Conservation (phyloP, 2,329 filamentous ascomycete genomes). For the Ceratocystis variospora region DNA sequence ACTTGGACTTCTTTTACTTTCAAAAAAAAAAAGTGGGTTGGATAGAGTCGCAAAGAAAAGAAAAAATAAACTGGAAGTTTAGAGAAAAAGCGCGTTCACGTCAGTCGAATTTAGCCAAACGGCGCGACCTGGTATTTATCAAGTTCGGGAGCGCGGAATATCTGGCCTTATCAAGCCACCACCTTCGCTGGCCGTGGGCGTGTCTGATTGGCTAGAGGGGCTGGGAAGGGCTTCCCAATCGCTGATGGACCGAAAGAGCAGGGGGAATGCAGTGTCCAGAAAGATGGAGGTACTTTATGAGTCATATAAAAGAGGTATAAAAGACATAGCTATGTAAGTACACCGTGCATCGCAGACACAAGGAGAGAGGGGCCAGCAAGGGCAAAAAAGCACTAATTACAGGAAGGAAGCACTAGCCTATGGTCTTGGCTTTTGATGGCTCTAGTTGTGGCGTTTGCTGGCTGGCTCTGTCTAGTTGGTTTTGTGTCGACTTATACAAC, state of each 20-base stretch:
- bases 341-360: slow-evolving; percentile 9
- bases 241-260: neutral
- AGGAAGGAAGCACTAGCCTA: neutral
- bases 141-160: slow-evolving; percentile 19
- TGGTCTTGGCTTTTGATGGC: neutral
- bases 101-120: slow-evolving; percentile 19
- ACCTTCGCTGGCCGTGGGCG: slow-evolving; percentile 6
- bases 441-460: neutral
- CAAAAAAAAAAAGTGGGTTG: neutral
- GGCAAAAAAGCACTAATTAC: slow-evolving; percentile 5
- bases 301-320: slow-evolving; percentile 10
- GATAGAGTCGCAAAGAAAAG: slow-evolving; percentile 15
- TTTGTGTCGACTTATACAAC: neutral
- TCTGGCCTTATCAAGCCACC: slow-evolving; percentile 19
- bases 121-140: slow-evolving; percentile 22
- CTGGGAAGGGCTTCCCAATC: neutral
- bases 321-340: slow-evolving; percentile 1
- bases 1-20: neutral
- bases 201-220: slow-evolving; percentile 14
- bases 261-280: slow-evolving; percentile 5
- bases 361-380: neutral
- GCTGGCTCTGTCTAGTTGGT: neutral
- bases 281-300: slow-evolving; percentile 10
- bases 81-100: slow-evolving; percentile 21
- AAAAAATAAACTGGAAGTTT: slow-evolving; percentile 17